Base-by-base conservation (phyloP, 208 protist genomes). In the Crithidia bombi region DNA sequence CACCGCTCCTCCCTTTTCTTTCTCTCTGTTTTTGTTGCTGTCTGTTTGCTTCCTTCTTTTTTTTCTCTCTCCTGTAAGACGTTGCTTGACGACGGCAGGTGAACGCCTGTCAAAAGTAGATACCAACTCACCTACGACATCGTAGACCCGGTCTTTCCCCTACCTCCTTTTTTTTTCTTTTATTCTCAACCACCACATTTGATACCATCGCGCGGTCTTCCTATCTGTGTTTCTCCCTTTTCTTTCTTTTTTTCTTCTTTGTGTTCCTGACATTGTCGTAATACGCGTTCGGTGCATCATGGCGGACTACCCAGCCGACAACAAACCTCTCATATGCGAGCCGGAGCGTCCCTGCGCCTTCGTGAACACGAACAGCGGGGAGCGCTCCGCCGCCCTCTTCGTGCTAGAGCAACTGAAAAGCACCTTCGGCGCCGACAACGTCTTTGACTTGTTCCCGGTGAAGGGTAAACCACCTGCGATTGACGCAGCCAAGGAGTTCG, bases 391-490 rank as follows among this genome's bases (percentile, higher is more conserved):
- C 9, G 85, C 79, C 0, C 51, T 68, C 25, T 91, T 91, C 69
- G 82, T 91, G 30, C 35, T 33, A 10, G 61, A 81, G 1, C 79
- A 84, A 52, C 65, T 91, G 30, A 63, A 74, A 38, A 44, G 36
- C 15, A 47, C 63, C 51, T 68, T 90, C 23, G 81, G 85, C 6
- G 51, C 58, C 15, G 69, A 73, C 4, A 80, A 72, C 17, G 82
- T 91, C 0, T 86, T 91, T 56, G 68, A 86, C 41, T 69, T 91
- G 17, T 90, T 90, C 66, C 85, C 81, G 3, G 47, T 41, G 6
- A 51, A 32, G 2, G 69, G 68, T 2, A 46, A 65, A 36, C 72
- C 75, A 11, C 81, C 81, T 0, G 67, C 38, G 3, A 78, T 90
- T n/a, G 75, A 72, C 15, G 85, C 72, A 5, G 82, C 82, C 7